Base-by-base conservation (phyloP, 208 protist species). In the Wallacemonas sp. region DNA sequence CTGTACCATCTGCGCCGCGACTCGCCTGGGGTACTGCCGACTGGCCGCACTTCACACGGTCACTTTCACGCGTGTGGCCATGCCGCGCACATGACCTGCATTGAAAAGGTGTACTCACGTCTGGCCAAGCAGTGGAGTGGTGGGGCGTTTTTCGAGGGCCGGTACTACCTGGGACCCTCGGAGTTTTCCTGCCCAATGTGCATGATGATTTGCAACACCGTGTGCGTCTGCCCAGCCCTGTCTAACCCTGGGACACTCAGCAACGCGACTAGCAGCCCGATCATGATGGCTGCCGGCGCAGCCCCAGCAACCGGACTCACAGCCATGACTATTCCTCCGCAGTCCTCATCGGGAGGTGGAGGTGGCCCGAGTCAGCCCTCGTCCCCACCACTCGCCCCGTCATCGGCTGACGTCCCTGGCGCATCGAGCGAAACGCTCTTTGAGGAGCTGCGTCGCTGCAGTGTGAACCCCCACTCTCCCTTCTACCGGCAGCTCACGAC, bases 111-210 rank as follows among this genome's bases (percentile, higher is more conserved):
- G 21, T 86, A 81, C 56, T 61, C 72, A 23, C 78, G 76, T 17
- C 64, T 89, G 16, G 67, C 81, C 12, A 38, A 68, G 41, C 66
- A 79, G 48, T 85, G 70, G 80, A 46, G 46, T 39, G 49, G 61
- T 27, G 61, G 56, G 43, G 60, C 70, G 47, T 58, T 58, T 27
- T 85, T 85, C 67, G 75, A 60, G n/a, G 70, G 74, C 27, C 65
- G 80, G 55, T 23, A 43, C 14, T 82, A 77, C 65, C 72, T 87
- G 16, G 66, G 65, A 26, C 74, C 75, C 3, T 73, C 65, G n/a
- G 83, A 90, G 55, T 81, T 92, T 49, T 76, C 65, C 52, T 94
- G 88, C 61, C 83, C 88, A 0, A 62, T 92, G 43, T 92, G 88
- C 62, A 64, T 80, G 60, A 92, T 87, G 76, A 80, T 88, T 41